Conservation (phyloP, 164 flowering plant genomes). For the Berberis vulgaris region DNA sequence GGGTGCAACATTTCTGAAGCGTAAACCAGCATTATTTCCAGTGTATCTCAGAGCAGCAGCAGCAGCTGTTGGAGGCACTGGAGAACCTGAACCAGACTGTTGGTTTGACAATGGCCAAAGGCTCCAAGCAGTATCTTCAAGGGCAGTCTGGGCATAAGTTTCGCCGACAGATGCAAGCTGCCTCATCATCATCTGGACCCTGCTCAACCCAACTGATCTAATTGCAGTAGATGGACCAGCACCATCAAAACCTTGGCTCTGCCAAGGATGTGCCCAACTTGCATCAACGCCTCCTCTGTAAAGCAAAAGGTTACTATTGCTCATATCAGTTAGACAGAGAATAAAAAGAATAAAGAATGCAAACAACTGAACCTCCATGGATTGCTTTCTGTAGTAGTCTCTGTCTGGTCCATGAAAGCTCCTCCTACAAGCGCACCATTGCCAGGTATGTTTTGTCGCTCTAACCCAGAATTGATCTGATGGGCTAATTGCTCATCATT, state of each 20-base stretch:
- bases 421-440: slow-evolving; percentile 43
- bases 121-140: slow-evolving; percentile 83
- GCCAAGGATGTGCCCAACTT: slow-evolving; percentile 63
- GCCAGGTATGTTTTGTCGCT: slow-evolving; percentile 36
- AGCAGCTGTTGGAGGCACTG: slow-evolving; percentile 24
- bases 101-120: slow-evolving; percentile 70
- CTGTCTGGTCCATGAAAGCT: slow-evolving; percentile 47
- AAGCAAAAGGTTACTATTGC: slow-evolving; percentile 2
- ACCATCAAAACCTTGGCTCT: slow-evolving; percentile 63
- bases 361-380: slow-evolving; percentile 61
- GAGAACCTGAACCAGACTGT: slow-evolving; percentile 48
- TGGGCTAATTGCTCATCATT: slow-evolving; percentile 80
- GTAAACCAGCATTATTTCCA: slow-evolving; percentile 39
- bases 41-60: slow-evolving; percentile 30
- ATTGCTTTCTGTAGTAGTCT: slow-evolving; percentile 38
- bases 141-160: slow-evolving; percentile 74
- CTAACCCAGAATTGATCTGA: slow-evolving; percentile 49
- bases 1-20: slow-evolving; percentile 37
- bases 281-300: slow-evolving; percentile 53
- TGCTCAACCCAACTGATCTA: slow-evolving; percentile 61
- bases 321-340: not conserved
- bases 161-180: slow-evolving; percentile 98
- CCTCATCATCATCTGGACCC: slow-evolving; percentile 98
- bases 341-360: not conserved
- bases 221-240: slow-evolving; percentile 78